phyloP scores from a whole-genome alignment of 352 stramenopile genomes.

The Globisporangium sylvaticum region DNA sequence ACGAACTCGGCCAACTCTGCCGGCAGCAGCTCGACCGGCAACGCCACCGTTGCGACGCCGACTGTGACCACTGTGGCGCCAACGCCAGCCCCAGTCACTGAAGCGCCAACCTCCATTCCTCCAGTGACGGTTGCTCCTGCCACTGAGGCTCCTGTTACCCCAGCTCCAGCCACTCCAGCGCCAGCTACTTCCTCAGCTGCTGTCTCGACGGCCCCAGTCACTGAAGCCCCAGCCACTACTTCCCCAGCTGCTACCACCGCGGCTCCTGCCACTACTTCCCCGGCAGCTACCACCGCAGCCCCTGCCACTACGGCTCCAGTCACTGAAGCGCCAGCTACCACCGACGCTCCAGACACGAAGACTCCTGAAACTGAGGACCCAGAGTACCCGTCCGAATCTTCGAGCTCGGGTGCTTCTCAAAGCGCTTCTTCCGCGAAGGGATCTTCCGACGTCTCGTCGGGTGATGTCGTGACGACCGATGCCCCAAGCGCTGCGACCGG shows the following conservation, averaged over 20 bases:
- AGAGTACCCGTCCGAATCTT: not conserved
- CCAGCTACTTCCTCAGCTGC: slow-evolving; percentile 9
- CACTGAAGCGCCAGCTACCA: not conserved
- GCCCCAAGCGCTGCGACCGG: not conserved
- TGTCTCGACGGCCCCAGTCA: slow-evolving; percentile 13
- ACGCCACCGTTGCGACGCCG: slow-evolving; percentile 5
- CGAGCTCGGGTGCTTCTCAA: not conserved
- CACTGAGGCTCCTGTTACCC: slow-evolving; percentile 14
- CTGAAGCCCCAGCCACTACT: slow-evolving; percentile 8
- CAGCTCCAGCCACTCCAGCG: slow-evolving; percentile 2
- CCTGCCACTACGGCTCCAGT: too few species aligned
- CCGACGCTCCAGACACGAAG: not conserved
- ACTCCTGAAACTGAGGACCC: too few species aligned
- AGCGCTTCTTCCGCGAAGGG: not conserved
- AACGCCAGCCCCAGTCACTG: slow-evolving; percentile 5
- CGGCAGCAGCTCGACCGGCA: slow-evolving; percentile 11
- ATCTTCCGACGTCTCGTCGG: not conserved
- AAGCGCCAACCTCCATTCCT: not conserved
- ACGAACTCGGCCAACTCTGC: slow-evolving; percentile 8
- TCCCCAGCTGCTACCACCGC: slow-evolving; percentile 8
- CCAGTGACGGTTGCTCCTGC: slow-evolving; percentile 21
- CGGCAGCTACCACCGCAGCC: not conserved
- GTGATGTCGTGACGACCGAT: not conserved
- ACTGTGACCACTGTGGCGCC: not conserved
- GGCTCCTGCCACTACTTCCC: slow-evolving; percentile 8